Base-by-base conservation (phyloP, 2,329 filamentous ascomycete species). In the Nigrospora oryzae region DNA sequence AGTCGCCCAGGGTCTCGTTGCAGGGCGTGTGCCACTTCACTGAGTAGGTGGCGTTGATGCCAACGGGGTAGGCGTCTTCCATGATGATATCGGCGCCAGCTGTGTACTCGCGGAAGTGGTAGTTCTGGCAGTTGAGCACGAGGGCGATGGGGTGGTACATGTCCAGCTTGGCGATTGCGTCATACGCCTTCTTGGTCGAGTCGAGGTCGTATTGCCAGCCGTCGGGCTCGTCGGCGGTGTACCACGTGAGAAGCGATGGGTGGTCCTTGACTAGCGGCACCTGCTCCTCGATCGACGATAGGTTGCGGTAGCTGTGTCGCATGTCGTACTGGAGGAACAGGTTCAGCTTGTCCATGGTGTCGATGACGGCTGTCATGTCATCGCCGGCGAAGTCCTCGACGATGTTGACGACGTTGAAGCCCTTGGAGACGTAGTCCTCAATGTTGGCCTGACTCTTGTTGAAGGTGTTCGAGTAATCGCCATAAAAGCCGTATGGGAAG, bases 81-180 rank as follows among this genome's bases (percentile, higher is more conserved):
- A 82, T 75, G 49, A 83, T 60, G 50, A 82, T 73, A 55, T 83
- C 79, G 4, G 74, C 71, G 15, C 73, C 75, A 2, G 62, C 56
- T 0, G 70, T 64, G 62, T 83, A 83, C 12, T 71, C 60, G 3
- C 61, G 59, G 56, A 78, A 83, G 60, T 80, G 72, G 61, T 78
- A 82, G 60, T 83, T 73, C 44, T 71, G 68, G 64, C 79, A 83
- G 61, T 82, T 83, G 38, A 83, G 68, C 2, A 73, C 73, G 4
- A 81, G 63, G 2, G 72, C 73, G 2, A 79, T 70, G 0, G 79
- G 78, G 60, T 83, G 79, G 59, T 82, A 83, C 0, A 74, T 74
- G 58, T 83, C 79, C 2, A 80, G 57, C 0, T 56, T 47, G 46
- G 66, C 66, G 54, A 81, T 69, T 6, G 67, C 54, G 32, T 66